phyloP scores from a whole-genome alignment of 768 basidiomycete species.

The Boletus vinaceobasis region DNA sequence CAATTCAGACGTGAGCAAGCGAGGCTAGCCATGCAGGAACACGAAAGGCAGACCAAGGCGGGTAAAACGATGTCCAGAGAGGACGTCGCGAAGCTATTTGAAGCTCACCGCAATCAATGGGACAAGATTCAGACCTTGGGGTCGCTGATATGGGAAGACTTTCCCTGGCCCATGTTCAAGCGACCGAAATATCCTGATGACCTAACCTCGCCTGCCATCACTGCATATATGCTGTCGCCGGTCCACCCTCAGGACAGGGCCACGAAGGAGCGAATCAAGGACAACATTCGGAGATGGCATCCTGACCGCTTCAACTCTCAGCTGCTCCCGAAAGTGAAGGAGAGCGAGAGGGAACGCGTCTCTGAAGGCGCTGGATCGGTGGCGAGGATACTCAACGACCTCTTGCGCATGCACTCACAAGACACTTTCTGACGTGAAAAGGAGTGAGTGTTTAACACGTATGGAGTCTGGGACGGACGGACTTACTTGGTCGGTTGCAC shows the following conservation, averaged over 20 bases:
- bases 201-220: constrained; percentile 52
- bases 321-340: constrained; percentile 58
- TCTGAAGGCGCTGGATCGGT: constrained; percentile 72
- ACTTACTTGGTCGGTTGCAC: constrained; percentile 10
- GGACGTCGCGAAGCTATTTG: constrained; percentile 53
- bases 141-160: constrained; percentile 57
- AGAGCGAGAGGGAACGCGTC: constrained; percentile 62
- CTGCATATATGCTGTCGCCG: constrained; percentile 59
- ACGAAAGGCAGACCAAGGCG: constrained; percentile 38
- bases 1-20: constrained; percentile 67
- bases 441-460: constrained; percentile 22
- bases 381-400: constrained; percentile 65
- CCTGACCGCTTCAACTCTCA: constrained; percentile 80
- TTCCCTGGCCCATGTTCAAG: constrained; percentile 74
- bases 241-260: constrained; percentile 51
- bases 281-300: constrained; percentile 74
- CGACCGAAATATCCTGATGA: constrained; percentile 56
- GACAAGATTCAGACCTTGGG: constrained; percentile 37
- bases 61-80: constrained; percentile 53
- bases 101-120: constrained; percentile 64
- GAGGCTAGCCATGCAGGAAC: constrained; percentile 48
- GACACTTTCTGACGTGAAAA: constrained; percentile 33
- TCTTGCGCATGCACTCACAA: constrained; percentile 52
- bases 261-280: constrained; percentile 70
- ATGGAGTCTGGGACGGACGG: neutral